These are phyloP conservation scores for Globisporangium paroecandrum DNA, from an alignment of 352 stramenopile species.

Conservation along the genomic window DNA sequence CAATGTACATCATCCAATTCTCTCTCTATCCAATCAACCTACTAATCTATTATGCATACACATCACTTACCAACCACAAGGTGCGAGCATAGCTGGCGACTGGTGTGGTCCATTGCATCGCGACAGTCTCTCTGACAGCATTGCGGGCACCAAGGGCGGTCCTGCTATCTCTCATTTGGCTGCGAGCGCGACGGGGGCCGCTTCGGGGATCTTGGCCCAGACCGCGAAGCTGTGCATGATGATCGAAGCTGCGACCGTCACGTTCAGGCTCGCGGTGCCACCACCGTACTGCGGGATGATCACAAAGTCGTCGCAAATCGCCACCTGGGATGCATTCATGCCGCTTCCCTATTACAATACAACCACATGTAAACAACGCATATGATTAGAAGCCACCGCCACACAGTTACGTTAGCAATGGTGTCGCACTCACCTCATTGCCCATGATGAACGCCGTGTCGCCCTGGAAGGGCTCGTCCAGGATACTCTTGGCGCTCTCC, in stretches of 20 bases:
- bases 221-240: slow-evolving; percentile 91
- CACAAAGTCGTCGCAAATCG: slow-evolving; percentile 91
- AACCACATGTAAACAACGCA: slow-evolving; percentile 3
- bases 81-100: no score
- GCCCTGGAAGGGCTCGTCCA: slow-evolving; percentile 67
- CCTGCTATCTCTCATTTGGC: neutral
- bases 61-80: neutral
- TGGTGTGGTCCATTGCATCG: neutral
- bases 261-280: slow-evolving; percentile 95
- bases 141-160: neutral
- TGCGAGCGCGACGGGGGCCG: neutral
- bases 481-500: slow-evolving; percentile 64
- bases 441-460: slow-evolving; percentile 94
- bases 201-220: slow-evolving; percentile 48
- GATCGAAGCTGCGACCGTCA: slow-evolving; percentile 93
- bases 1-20: neutral
- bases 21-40: neutral
- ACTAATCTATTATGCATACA: neutral
- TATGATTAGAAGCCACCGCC: neutral
- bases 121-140: neutral
- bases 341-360: slow-evolving; percentile 61
- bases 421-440: slow-evolving; percentile 79
- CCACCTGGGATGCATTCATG: slow-evolving; percentile 90
- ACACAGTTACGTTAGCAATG: neutral
- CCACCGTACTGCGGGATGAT: slow-evolving; percentile 94